These are phyloP conservation scores for Aaosphaeria arxii DNA, from an alignment of 2,329 filamentous ascomycete species.

Conservation along the genomic window DNA sequence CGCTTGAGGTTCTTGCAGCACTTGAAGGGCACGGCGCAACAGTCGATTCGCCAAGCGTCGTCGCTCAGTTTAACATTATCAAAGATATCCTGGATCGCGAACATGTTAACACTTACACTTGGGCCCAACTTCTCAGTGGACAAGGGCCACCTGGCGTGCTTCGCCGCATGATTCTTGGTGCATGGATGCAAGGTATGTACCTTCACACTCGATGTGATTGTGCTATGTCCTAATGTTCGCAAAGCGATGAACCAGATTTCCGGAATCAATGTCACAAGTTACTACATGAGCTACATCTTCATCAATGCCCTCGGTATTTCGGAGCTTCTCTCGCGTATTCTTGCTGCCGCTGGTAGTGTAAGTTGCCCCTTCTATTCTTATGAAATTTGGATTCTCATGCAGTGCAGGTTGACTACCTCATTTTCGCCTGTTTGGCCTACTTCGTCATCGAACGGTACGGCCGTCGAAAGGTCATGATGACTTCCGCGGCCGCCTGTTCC, in stretches of 20 bases:
- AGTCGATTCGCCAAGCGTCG: conserved; percentile 30
- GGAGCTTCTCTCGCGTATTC: conserved; percentile 29
- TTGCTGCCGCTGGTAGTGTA: conserved; percentile 40
- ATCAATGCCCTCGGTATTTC: conserved; percentile 39
- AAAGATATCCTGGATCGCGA: conserved; percentile 44
- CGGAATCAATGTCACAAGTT: conserved; percentile 31
- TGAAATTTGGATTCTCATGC: not conserved
- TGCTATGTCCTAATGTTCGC: not conserved
- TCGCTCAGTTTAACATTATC: conserved; percentile 37
- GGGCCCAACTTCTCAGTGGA: conserved; percentile 44
- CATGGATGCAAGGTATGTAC: conserved; percentile 46
- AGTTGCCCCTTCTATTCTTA: not conserved
- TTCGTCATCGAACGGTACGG: conserved; percentile 50
- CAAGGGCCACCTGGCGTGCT: conserved; percentile 41
- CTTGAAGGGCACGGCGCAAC: conserved; percentile 39
- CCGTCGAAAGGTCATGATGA: conserved; percentile 49
- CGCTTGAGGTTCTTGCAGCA: conserved; percentile 32
- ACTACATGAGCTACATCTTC: conserved; percentile 44
- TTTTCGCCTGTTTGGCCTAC: conserved; percentile 43
- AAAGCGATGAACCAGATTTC: not conserved
- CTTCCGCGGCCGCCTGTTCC: conserved; percentile 46
- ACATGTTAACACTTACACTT: conserved; percentile 44
- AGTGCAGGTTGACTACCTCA: conserved; percentile 42
- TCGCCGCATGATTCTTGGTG: conserved; percentile 45
- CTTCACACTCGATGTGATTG: not conserved